phyloP scores from a whole-genome alignment of 2,329 filamentous ascomycete genomes.

The Trichoderma atroviride region DNA sequence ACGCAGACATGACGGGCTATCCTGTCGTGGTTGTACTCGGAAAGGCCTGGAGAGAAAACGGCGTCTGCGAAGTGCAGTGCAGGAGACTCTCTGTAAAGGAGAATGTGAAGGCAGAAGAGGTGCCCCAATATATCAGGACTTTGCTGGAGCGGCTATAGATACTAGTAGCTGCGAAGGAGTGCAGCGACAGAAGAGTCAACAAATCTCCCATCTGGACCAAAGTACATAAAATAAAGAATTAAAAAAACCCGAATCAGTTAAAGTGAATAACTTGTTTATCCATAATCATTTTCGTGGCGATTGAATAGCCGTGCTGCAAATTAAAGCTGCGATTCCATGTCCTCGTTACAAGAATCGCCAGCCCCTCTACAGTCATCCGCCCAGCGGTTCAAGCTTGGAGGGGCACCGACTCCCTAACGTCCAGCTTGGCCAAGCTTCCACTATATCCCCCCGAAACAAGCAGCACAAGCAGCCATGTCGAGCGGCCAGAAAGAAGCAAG shows the following conservation, averaged over 20 bases:
- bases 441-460: background rate
- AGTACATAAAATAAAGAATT: background rate
- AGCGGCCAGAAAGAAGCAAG: constrained; percentile 42
- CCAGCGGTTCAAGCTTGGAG: constrained; percentile 33
- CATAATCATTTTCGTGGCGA: background rate
- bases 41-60: constrained; percentile 62
- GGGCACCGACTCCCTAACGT: constrained; percentile 29
- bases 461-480: constrained; percentile 35
- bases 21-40: constrained; percentile 82
- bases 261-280: background rate
- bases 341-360: constrained; percentile 39
- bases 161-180: constrained; percentile 27
- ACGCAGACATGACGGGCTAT: constrained; percentile 88
- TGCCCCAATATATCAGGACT: constrained; percentile 49
- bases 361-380: constrained; percentile 39
- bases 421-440: constrained; percentile 16
- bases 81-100: constrained; percentile 65
- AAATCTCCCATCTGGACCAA: background rate
- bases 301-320: background rate
- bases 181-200: background rate
- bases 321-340: background rate
- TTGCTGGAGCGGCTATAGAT: constrained; percentile 57
- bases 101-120: constrained; percentile 52
- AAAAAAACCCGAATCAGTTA: background rate
- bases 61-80: constrained; percentile 77